phyloP scores from a whole-genome alignment of 1,139 yeast genomes.

The Komagataea norvegica region DNA sequence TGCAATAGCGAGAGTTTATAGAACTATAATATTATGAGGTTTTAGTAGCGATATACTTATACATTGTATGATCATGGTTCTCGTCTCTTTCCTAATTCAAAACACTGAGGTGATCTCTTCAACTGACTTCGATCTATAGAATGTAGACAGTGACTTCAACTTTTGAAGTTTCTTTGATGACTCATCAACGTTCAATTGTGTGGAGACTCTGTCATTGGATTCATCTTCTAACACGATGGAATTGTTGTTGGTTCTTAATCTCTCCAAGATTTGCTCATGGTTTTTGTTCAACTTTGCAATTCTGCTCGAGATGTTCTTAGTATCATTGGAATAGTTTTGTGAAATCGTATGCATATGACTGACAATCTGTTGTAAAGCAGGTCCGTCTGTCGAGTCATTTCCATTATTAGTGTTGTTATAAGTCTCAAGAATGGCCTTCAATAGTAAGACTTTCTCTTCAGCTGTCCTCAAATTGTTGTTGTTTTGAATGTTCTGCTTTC shows the following conservation, averaged over 20 bases:
- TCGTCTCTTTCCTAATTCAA: no score
- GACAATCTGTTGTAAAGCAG: slow-evolving; percentile 14
- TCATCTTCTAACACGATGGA: slow-evolving; percentile 4
- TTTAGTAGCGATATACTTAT: no score
- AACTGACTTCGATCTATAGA: slow-evolving; percentile 21
- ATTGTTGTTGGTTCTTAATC: slow-evolving; percentile 8
- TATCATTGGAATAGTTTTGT: slow-evolving; percentile 17
- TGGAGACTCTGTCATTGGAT: slow-evolving; percentile 12
- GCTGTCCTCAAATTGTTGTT: slow-evolving; percentile 15
- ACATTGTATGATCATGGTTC: no score
- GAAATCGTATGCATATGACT: slow-evolving; percentile 15
- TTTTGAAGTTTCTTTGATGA: slow-evolving; percentile 25
- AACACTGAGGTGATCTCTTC: slow-evolving; percentile 13
- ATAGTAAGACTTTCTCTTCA: slow-evolving; percentile 16
- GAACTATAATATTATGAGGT: neutral
- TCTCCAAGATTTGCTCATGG: slow-evolving; percentile 18
- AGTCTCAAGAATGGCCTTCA: slow-evolving; percentile 20
- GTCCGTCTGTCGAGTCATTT: slow-evolving; percentile 13
- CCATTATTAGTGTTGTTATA: neutral
- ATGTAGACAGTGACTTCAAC: slow-evolving; percentile 25
- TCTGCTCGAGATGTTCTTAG: slow-evolving; percentile 15
- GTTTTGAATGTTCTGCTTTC: slow-evolving; percentile 12
- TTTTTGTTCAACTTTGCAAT: slow-evolving; percentile 20
- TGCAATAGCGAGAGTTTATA: slow-evolving; percentile 12
- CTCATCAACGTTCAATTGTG: slow-evolving; percentile 25